phyloP scores from a whole-genome alignment of 1,284 basidiomycete species.

The Amylostereum chailletii region DNA sequence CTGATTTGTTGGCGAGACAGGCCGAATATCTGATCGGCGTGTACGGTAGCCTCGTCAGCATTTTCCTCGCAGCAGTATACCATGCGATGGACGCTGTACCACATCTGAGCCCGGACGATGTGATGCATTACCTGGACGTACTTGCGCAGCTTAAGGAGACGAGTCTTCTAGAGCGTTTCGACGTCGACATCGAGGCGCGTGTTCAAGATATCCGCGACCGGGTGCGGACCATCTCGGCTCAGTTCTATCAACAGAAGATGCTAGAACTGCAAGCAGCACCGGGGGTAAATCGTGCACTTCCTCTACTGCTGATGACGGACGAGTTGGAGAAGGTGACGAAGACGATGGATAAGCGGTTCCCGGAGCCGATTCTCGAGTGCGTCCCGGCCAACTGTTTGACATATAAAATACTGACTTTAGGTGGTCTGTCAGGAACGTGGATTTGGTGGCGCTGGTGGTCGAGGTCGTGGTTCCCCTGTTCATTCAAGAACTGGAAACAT shows the following conservation, averaged over 20 bases:
- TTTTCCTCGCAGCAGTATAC: slow-evolving; percentile 81
- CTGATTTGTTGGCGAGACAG: slow-evolving; percentile 22
- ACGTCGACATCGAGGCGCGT: slow-evolving; percentile 56
- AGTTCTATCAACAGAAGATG: slow-evolving; percentile 67
- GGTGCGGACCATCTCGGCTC: slow-evolving; percentile 59
- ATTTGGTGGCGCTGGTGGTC: slow-evolving; percentile 72
- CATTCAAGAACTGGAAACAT: slow-evolving; percentile 67
- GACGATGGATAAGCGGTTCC: slow-evolving; percentile 77
- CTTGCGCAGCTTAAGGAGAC: slow-evolving; percentile 68
- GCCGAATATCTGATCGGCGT: slow-evolving; percentile 56
- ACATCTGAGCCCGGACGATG: slow-evolving; percentile 58
- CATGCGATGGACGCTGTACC: slow-evolving; percentile 74
- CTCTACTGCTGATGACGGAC: slow-evolving; percentile 74
- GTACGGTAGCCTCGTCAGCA: slow-evolving; percentile 75
- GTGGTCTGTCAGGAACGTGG: slow-evolving; percentile 46
- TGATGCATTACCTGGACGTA: slow-evolving; percentile 57
- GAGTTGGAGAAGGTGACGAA: slow-evolving; percentile 87
- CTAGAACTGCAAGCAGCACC: slow-evolving; percentile 56
- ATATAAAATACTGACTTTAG: neutral
- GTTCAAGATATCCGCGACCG: slow-evolving; percentile 64
- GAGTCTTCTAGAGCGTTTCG: slow-evolving; percentile 56
- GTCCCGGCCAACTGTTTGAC: slow-evolving; percentile 17
- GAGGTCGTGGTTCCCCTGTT: slow-evolving; percentile 71
- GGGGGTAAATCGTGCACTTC: slow-evolving; percentile 72
- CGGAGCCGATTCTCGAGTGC: slow-evolving; percentile 73